Conservation (phyloP, 352 stramenopile species). For the Phytophthora cactorum region DNA sequence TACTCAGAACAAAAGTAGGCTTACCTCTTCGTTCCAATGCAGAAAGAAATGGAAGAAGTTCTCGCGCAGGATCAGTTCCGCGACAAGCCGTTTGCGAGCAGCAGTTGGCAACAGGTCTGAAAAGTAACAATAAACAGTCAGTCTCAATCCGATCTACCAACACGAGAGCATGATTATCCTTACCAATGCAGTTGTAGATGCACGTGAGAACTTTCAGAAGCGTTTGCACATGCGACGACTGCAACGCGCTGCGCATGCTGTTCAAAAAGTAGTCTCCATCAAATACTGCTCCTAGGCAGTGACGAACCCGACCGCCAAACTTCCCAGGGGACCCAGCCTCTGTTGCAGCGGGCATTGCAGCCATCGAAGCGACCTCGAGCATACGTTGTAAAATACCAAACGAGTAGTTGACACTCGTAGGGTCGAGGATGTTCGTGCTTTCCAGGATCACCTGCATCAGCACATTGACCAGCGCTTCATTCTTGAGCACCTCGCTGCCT, state of each 20-base stretch:
- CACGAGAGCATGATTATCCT: neutral
- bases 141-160: neutral
- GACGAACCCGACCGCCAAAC: slow-evolving; percentile 39
- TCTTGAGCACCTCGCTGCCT: slow-evolving; percentile 68
- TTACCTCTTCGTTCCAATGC: slow-evolving; percentile 91
- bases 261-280: slow-evolving; percentile 76
- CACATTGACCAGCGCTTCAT: slow-evolving; percentile 71
- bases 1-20: neutral
- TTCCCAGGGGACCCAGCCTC: slow-evolving; percentile 24
- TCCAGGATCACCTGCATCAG: slow-evolving; percentile 85
- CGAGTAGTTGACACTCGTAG: slow-evolving; percentile 84
- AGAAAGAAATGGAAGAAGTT: slow-evolving; percentile 90
- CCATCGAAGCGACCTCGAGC: slow-evolving; percentile 63
- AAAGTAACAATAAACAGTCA: slow-evolving; percentile 9
- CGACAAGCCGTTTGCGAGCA: slow-evolving; percentile 69
- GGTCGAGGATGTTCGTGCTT: slow-evolving; percentile 85
- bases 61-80: slow-evolving; percentile 80
- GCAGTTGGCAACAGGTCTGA: slow-evolving; percentile 74
- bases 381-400: slow-evolving; percentile 81
- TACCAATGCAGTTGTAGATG: slow-evolving; percentile 86
- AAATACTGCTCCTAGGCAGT: slow-evolving; percentile 54
- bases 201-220: slow-evolving; percentile 88
- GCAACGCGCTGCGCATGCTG: slow-evolving; percentile 72
- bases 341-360: slow-evolving; percentile 37
- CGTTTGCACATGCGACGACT: slow-evolving; percentile 83